phyloP scores from a whole-genome alignment of 805 yeast genomes.

The Metschnikowia corniflorae region DNA sequence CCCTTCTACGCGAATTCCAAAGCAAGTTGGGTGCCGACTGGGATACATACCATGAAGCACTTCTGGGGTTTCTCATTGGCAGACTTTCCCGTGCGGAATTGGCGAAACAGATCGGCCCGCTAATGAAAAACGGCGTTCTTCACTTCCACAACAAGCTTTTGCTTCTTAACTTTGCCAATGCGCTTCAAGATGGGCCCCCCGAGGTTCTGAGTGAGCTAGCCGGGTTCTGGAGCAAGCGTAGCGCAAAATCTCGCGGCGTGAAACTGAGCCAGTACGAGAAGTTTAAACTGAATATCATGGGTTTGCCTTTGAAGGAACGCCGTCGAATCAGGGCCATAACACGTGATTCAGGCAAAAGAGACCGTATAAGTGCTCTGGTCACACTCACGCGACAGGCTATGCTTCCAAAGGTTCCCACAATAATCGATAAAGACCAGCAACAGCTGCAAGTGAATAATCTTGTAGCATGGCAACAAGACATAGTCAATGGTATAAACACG shows the following conservation, averaged over 20 bases:
- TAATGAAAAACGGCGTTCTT: constrained; percentile 47
- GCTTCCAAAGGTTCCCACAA: constrained; percentile 83
- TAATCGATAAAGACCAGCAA: constrained; percentile 46
- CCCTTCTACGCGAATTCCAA: constrained; percentile 69
- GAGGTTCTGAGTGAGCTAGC: constrained; percentile 46
- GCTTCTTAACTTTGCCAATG: constrained; percentile 78
- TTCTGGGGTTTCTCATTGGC: constrained; percentile 74
- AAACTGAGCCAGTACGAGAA: constrained; percentile 72
- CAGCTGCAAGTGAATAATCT: constrained; percentile 48
- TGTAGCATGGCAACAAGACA: constrained; percentile 89
- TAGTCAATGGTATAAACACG: constrained; percentile 77
- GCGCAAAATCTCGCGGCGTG: constrained; percentile 39
- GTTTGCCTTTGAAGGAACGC: constrained; percentile 80
- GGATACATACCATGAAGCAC: constrained; percentile 80
- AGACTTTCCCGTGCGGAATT: constrained; percentile 75
- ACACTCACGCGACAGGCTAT: constrained; percentile 68
- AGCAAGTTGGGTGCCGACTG: constrained; percentile 71
- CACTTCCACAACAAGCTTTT: constrained; percentile 80
- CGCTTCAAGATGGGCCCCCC: constrained; percentile 67
- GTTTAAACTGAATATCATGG: constrained; percentile 81
- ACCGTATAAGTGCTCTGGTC: constrained; percentile 65
- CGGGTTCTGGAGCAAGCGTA: constrained; percentile 47
- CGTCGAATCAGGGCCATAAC: constrained; percentile 80
- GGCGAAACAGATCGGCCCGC: constrained; percentile 51
- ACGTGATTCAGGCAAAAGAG: constrained; percentile 75